Base-by-base conservation (phyloP, 2,329 filamentous ascomycete genomes). In the Blastomyces emzantsi region DNA sequence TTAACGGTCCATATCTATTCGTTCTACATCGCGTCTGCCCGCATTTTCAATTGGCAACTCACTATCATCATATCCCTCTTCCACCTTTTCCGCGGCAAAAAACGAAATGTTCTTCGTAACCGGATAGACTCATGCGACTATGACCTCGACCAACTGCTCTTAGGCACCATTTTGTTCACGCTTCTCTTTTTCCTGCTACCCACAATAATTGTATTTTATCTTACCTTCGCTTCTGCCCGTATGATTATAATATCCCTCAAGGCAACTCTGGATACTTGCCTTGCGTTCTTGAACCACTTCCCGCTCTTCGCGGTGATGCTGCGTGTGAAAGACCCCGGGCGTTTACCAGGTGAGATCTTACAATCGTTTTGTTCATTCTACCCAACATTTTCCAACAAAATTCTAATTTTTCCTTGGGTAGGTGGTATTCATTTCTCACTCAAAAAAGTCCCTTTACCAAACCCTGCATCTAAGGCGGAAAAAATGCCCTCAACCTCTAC, bases 41-140 rank as follows among this genome's bases (percentile, higher is more conserved):
- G 94, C 61, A 97, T 99, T 71, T 99, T 93, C 76, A 92, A 97
- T 77, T 99, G 94, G 94, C 94, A 99, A 77, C 86, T 99, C 66
- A 96, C 90, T 3, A 97, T 99, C 66, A 88, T 99, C 67, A 88
- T 93, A 68, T 97, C 93, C 13, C 86, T 99, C n/a, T 99, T 99
- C 76, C 95, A 99, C 74, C 86, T 99, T 11, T 99, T 99, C 74
- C 90, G 93, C 41, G 95, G 94, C 64, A 97, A 97, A 80, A 99
- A 99, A 76, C 89, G 96, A 73, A 99, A 99, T 69, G 89, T 99
- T 19, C 84, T 99, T 28, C 89, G 95, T 66, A 96, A 97, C 73
- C 92, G 94, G 77, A 97, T 99, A 71, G 94, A 99, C 74, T 96
- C 92, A 57, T 99, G 94, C 81, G 94, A 97, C 78, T 99, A 99